Conservation (phyloP, 371 early-diverging fungal species). For the Mucor saturninus region DNA sequence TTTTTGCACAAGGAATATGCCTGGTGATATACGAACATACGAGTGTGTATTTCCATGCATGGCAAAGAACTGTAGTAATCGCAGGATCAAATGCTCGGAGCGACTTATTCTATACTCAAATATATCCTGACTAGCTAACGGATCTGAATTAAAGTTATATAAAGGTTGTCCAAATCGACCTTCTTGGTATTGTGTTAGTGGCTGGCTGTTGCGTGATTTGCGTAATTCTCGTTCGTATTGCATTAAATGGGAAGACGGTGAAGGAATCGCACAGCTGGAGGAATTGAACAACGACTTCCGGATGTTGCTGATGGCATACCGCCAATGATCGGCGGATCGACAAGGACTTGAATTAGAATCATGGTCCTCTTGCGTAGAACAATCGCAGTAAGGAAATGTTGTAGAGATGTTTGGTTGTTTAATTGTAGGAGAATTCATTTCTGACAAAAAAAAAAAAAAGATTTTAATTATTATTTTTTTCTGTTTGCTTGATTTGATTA, state of each 20-base stretch:
- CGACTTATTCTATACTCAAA: slow-evolving; percentile 32
- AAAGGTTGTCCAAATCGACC: neutral
- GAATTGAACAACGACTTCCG: slow-evolving; percentile 3
- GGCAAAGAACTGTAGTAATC: slow-evolving; percentile 22
- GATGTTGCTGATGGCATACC: slow-evolving; percentile 16
- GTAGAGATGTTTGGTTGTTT: neutral
- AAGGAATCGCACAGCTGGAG: neutral
- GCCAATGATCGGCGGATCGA: slow-evolving; percentile 22
- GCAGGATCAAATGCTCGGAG: slow-evolving; percentile 37
- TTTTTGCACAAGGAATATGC: slow-evolving; percentile 39
- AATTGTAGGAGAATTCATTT: neutral
- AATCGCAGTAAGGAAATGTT: neutral
- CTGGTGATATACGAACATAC: slow-evolving; percentile 30
- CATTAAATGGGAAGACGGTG: slow-evolving; percentile 3
- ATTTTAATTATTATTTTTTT: neutral
- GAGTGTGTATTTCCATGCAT: slow-evolving; percentile 11
- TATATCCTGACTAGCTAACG: slow-evolving; percentile 7
- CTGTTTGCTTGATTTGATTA: too few relatives aligned
- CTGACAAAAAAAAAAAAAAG: neutral
- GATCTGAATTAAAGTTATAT: slow-evolving; percentile 17
- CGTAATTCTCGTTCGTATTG: slow-evolving; percentile 1
- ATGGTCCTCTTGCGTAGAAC: slow-evolving; percentile 9
- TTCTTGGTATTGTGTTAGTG: neutral
- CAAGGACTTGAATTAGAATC: slow-evolving; percentile 8
- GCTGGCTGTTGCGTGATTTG: neutral